A percentile compares a stretch with the other conserved stretches of the same genome.
Evolutionary conservation across 441 rosid species (phyloP).

Genomic region (Flueggea neowawraea): DNA sequence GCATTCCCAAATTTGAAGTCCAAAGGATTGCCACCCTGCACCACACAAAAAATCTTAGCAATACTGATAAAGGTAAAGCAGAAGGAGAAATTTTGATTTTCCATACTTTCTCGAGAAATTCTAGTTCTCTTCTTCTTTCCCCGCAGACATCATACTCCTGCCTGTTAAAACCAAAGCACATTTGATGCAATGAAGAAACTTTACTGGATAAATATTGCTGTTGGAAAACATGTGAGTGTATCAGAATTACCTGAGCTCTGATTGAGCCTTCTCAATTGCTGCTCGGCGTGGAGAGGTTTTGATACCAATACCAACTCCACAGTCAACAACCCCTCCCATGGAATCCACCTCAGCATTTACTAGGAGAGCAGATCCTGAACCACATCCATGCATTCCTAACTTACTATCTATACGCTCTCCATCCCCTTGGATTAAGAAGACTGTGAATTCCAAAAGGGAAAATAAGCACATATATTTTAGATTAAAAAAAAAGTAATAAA

Average conservation of each 20-base stretch:
- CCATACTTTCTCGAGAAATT: conserved; percentile 97
- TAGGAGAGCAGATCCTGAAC: conserved; percentile 55
- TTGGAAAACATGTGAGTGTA: conserved; percentile 16
- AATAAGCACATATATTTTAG: conserved; percentile 7
- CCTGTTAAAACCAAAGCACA: conserved; percentile 41
- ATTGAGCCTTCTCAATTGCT: conserved; percentile 97
- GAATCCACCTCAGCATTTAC: conserved; percentile 99
- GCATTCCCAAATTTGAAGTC: conserved; percentile 85
- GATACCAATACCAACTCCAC: conserved; percentile 88
- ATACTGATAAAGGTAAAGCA: conserved; percentile 16
- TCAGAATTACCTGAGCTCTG: conserved; percentile 77
- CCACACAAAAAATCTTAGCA: conserved; percentile 20
- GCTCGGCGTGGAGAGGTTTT: conserved; percentile 90
- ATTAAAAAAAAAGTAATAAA: conserved; percentile 7
- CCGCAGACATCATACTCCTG: conserved; percentile 99
- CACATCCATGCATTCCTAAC: conserved; percentile 81
- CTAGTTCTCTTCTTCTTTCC: conserved; percentile 95
- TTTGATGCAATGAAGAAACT: conserved; percentile 3
- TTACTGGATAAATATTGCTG: not conserved
- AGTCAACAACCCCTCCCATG: conserved; percentile 99
- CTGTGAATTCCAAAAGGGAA: conserved; percentile 18
- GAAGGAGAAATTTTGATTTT: conserved; percentile 15
- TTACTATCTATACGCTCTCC: conserved; percentile 27
- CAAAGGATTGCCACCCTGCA: conserved; percentile 99
- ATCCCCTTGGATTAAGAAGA: conserved; percentile 38